Evolutionary conservation across 176 grass and related monocot species (phyloP).

Genomic region (Bothriochloa decipiens): DNA sequence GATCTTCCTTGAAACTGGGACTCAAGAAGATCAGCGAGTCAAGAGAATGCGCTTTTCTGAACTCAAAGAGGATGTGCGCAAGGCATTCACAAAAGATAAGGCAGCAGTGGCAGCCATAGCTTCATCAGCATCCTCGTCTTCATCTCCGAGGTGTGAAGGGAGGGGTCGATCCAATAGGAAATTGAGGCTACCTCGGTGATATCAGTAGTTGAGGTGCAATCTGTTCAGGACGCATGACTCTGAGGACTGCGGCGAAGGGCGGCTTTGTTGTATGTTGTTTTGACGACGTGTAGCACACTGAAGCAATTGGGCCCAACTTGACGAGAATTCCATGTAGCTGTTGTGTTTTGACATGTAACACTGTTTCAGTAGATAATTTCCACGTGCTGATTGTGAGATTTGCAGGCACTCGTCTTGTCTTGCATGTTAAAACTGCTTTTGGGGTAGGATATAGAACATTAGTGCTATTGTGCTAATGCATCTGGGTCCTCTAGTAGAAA

Average conservation of each 20-base stretch:
- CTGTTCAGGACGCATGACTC: not conserved
- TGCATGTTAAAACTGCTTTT: not conserved
- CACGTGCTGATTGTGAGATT: not conserved
- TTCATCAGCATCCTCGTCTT: slow-evolving; percentile 53
- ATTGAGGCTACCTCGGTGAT: slow-evolving; percentile 11
- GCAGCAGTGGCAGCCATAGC: slow-evolving; percentile 45
- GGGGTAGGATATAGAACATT: not conserved
- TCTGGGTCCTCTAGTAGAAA: not conserved
- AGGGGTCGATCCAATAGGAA: slow-evolving; percentile 34
- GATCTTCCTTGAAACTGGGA: slow-evolving; percentile 74
- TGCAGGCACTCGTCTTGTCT: not conserved
- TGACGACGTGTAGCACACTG: not conserved
- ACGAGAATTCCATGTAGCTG: slow-evolving; percentile 23
- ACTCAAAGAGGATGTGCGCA: slow-evolving; percentile 82
- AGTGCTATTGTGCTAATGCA: not conserved
- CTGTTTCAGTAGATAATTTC: slow-evolving; percentile 27
- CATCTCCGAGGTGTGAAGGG: slow-evolving; percentile 28
- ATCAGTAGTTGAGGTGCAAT: slow-evolving; percentile 5
- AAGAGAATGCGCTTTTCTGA: slow-evolving; percentile 80
- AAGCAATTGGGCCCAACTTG: not conserved
- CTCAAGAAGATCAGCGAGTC: slow-evolving; percentile 62
- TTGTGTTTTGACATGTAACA: slow-evolving; percentile 26
- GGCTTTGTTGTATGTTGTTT: slow-evolving; percentile 8
- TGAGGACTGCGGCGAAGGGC: not conserved
- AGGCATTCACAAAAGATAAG: slow-evolving; percentile 93